Evolutionary conservation across 139 green algal genomes (phyloP).

Genomic region (Nannochloris sp.): DNA sequence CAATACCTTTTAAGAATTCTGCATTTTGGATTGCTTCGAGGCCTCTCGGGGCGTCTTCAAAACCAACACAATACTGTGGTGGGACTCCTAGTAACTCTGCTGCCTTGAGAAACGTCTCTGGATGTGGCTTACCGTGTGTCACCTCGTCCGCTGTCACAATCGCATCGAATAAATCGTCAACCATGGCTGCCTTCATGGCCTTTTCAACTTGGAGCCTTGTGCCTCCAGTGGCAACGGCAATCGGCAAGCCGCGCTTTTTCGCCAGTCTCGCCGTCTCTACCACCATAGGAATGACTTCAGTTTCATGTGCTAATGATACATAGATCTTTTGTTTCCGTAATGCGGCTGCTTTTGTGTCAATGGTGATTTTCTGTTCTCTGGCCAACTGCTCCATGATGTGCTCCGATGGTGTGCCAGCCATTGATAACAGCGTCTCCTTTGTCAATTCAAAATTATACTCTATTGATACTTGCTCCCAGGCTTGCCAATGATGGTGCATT

Average conservation of each 20-base stretch:
- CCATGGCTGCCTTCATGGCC: conserved; percentile 16
- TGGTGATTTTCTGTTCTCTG: not conserved
- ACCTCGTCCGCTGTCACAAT: conserved; percentile 30
- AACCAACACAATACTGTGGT: conserved; percentile 32
- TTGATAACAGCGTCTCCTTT: not conserved
- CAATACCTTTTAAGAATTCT: conserved; percentile 29
- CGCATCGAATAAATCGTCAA: conserved; percentile 23
- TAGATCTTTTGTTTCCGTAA: conserved; percentile 4
- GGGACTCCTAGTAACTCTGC: conserved; percentile 28
- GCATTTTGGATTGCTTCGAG: conserved; percentile 29
- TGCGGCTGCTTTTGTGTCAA: conserved; percentile 3
- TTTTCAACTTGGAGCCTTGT: conserved; percentile 22
- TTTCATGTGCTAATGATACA: not conserved
- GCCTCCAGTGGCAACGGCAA: conserved; percentile 32
- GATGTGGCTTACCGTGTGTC: conserved; percentile 35
- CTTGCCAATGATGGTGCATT: conserved; percentile 16
- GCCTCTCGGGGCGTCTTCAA: conserved; percentile 29
- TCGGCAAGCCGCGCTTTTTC: conserved; percentile 25
- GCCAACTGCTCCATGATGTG: conserved; percentile 5
- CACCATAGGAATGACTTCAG: conserved; percentile 3
- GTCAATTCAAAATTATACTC: conserved; percentile 5
- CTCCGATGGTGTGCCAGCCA: conserved; percentile 7
- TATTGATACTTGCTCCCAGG: conserved; percentile 7
- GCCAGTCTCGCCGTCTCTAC: conserved; percentile 6
- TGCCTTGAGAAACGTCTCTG: conserved; percentile 35